Evolutionary conservation across 2,329 filamentous ascomycete genomes (phyloP), one percentile per base, ranked within the genome.

Genomic region (Ascochyta clinopodiicola): DNA sequence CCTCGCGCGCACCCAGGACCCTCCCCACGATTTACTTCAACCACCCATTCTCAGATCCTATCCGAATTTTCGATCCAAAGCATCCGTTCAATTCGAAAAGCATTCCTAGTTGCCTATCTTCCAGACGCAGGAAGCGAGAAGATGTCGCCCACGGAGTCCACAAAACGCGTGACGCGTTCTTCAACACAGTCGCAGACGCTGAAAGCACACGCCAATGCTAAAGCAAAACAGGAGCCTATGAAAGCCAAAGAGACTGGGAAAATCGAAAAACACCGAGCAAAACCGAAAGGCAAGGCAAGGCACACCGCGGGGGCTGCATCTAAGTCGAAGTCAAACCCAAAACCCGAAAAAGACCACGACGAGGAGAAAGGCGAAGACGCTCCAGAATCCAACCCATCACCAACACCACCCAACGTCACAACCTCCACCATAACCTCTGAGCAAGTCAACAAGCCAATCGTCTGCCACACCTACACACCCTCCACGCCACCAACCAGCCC

Each of bases 401-500:
- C 24, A 15, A 6, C 34, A 7, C 2, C 34, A 7, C 15, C 31
- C 6, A 44, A 34, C 7, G 13, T 43, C 9, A 57, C 40, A 3
- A 48, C 12, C 15, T 24, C 63, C 9, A 61, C 49, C 39, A 62
- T 69, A 31, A 49, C 36, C 3, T 59, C 64, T 32, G 24, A 44
- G 2, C 52, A 59, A 1, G 3, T 68, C 31, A 70, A 68, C n/a
- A 66, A 56, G 3, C 60, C 66, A 2, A 56, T 70, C 9, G 38
- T 52, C 43, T 69, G 64, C 51, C 60, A 68, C 6, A 34, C 48
- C 7, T 71, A 71, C 46, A 22, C 35, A 0, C 22, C 55, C 0
- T 15, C 47, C 9, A 2, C 51, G 22, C 9, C 24, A 13, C 12
- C 54, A 10, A 27, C 34, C 7, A 44, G 40, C 40, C 36, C 9